Evolutionary conservation across 306 rosid genomes (phyloP).

Genomic region (Cucurbita moschata): DNA sequence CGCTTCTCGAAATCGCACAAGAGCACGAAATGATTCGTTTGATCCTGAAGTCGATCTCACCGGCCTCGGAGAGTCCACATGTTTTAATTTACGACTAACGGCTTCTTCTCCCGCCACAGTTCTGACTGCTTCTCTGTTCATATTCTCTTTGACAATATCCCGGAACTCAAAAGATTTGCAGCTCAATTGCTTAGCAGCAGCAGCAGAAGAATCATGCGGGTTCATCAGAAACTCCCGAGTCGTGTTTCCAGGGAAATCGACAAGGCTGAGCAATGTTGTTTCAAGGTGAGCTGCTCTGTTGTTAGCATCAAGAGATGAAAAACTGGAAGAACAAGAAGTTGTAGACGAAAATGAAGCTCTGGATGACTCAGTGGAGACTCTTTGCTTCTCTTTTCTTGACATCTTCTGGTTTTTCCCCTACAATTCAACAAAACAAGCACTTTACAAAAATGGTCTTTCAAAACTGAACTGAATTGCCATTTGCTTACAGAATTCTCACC

Average conservation of each 20-base stretch:
- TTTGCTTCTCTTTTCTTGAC: conserved; percentile 31
- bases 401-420: conserved; percentile 38
- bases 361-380: conserved; percentile 57
- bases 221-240: conserved; percentile 18
- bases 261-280: conserved; percentile 20
- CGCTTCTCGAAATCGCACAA: conserved; percentile 29
- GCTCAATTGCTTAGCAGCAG: conserved; percentile 1
- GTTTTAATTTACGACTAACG: conserved; percentile 29
- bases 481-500: conserved; percentile 24
- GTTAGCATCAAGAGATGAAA: conserved; percentile 48
- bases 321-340: conserved; percentile 66
- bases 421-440: conserved; percentile 5
- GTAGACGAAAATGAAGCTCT: conserved; percentile 51
- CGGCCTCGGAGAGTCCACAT: conserved; percentile 79
- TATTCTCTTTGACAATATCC: conserved; percentile 37
- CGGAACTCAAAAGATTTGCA: conserved; percentile 24
- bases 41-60: conserved; percentile 11
- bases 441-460: neutral
- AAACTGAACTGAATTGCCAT: neutral
- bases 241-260: conserved; percentile 9
- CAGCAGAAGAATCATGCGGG: conserved; percentile 8
- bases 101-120: conserved; percentile 32
- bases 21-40: conserved; percentile 29
- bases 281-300: conserved; percentile 36
- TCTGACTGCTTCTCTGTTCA: conserved; percentile 43